Evolutionary conservation across 345 rosid genomes (phyloP), one percentile per base, ranked within the genome.

Genomic region (Salix suchowensis): DNA sequence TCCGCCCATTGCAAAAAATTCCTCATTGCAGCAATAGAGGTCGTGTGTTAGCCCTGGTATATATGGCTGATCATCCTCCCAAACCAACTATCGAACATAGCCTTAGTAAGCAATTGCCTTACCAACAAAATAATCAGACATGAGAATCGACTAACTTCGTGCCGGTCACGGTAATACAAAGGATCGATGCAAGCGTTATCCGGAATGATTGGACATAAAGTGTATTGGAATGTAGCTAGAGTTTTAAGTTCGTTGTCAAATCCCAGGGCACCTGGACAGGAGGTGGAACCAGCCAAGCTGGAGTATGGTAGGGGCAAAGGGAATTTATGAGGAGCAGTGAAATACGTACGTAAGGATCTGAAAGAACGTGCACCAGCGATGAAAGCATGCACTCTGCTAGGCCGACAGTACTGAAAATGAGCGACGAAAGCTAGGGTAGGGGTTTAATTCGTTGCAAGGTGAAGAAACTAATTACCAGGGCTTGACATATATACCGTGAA

Each of bases 121-220:
- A 34, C 37, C 37, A 34, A 34, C 37, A 34, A 34, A 34, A 34
- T 34, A 34, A 34, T 34, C 37, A 34, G 37, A 34, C 37, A 34
- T 34, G 37, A 24, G 24, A 24, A 24, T 24, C 24, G 24, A 24
- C 24, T 24, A 24, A 24, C 24, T 24, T 24, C 24, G 24, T 42
- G 44, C 4, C 44, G 36, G 21, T 21, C 1, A 1, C n/a, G 19
- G 36, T 40, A 40, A 68, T 40, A 68, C 21, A 44, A 7, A 42
- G 58, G 72, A 36, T 36, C 37, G 37, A 68, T 40, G 60, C 11
- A 28, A 70, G 40, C 0, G 61, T 12, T 46, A 48, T 15, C 46
- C 24, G 61, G 48, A 48, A 70, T 70, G 73, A 70, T 70, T 70
- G 61, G 61, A n/a, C 30, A 18, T 46, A 46, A 26, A 26, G 73